Percentiles rank a stretch among this genome's conserved stretches.
phyloP scores from a whole-genome alignment of 2,329 filamentous ascomycete genomes.

The Plectosphaerella sp. region DNA sequence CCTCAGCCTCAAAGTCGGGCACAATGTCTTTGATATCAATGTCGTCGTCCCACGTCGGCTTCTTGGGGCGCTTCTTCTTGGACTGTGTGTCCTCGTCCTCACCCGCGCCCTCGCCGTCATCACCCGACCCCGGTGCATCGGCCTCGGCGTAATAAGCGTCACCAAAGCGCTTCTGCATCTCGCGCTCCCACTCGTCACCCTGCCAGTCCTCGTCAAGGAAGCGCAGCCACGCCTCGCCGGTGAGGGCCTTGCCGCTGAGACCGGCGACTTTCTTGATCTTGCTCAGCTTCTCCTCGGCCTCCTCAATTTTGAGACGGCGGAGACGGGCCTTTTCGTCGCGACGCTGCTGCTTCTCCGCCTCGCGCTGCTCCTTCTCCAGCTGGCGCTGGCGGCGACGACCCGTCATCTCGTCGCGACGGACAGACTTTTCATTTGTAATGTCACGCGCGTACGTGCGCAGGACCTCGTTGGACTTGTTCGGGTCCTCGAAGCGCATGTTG shows the following conservation, averaged over 20 bases:
- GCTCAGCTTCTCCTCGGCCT: conserved; percentile 79
- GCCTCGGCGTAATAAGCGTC: conserved; percentile 85
- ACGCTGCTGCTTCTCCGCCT: conserved; percentile 70
- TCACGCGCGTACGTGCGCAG: conserved; percentile 88
- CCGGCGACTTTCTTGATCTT: conserved; percentile 90
- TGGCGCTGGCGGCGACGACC: conserved; percentile 76
- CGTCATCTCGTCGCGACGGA: conserved; percentile 77
- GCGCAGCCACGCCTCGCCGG: conserved; percentile 77
- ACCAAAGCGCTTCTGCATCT: conserved; percentile 85
- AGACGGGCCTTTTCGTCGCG: conserved; percentile 79
- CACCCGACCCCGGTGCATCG: conserved; percentile 56
- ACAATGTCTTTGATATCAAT: conserved; percentile 94
- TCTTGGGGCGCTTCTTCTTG: conserved; percentile 65
- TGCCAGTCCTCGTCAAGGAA: conserved; percentile 88
- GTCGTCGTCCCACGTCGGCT: conserved; percentile 92
- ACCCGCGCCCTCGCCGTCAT: conserved; percentile 55
- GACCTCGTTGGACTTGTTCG: conserved; percentile 80
- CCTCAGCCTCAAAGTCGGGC: conserved; percentile 75
- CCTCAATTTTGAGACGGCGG: conserved; percentile 83
- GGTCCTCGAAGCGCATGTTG: conserved; percentile 94
- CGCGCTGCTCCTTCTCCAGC: conserved; percentile 70
- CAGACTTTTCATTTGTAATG: conserved; percentile 73
- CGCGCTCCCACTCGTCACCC: conserved; percentile 81
- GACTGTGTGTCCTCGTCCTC: conserved; percentile 48
- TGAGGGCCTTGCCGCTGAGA: conserved; percentile 58